These are phyloP conservation scores for Trypanosoma rangeli DNA, from an alignment of 208 protist genomes.

Conservation along the genomic window DNA sequence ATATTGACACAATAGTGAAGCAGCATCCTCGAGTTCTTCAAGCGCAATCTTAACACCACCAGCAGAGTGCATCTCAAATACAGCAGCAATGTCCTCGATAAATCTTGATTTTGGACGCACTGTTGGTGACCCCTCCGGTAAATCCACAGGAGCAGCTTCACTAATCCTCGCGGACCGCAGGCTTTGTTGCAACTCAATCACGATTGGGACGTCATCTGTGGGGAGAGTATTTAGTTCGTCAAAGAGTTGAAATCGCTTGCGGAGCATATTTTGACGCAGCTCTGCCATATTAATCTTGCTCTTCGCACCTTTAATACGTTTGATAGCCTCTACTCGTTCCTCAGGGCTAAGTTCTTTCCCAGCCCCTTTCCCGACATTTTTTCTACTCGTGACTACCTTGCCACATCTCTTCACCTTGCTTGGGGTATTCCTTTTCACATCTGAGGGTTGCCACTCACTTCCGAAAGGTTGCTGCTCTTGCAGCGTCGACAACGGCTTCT, in stretches of 20 bases:
- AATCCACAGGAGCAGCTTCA: not conserved
- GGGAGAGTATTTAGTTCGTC: constrained; percentile 26
- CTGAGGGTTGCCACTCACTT: not conserved
- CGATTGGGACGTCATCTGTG: constrained; percentile 38
- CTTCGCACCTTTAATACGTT: constrained; percentile 29
- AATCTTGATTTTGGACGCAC: constrained; percentile 30
- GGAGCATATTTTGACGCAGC: constrained; percentile 52
- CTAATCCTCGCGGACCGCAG: not conserved
- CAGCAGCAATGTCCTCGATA: constrained; percentile 49
- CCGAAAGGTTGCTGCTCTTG: not conserved
- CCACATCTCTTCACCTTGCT: not conserved
- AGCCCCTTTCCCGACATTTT: not conserved
- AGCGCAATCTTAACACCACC: constrained; percentile 41
- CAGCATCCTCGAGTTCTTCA: constrained; percentile 52
- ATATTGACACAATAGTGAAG: constrained; percentile 54
- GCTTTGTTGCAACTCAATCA: constrained; percentile 45
- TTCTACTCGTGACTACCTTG: constrained; percentile 1
- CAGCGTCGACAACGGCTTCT: not conserved
- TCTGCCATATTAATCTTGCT: constrained; percentile 53
- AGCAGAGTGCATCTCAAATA: constrained; percentile 39
- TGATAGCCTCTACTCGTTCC: constrained; percentile 21
- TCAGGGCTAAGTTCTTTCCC: constrained; percentile 14
- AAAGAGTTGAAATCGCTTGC: constrained; percentile 44
- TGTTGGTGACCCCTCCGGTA: not conserved
- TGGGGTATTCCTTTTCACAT: not conserved